phyloP scores from a whole-genome alignment of 306 rosid species.

The Prunus mira region DNA sequence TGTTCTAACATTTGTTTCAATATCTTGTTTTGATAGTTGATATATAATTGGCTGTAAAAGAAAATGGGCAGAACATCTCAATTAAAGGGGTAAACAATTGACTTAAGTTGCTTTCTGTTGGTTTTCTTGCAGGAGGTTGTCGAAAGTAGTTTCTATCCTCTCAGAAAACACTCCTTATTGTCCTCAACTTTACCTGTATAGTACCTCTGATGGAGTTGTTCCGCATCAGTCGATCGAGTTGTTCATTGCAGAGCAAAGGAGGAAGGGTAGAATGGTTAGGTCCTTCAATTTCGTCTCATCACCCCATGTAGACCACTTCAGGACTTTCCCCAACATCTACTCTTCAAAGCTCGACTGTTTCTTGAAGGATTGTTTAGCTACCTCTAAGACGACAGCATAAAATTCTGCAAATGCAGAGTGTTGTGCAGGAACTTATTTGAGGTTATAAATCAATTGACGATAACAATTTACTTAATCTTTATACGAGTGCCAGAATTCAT shows the following conservation, averaged over 20 bases:
- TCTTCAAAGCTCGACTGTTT: constrained; percentile 50
- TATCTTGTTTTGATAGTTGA: background rate
- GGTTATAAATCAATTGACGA: background rate
- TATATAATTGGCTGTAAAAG: background rate
- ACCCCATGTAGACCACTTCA: constrained; percentile 88
- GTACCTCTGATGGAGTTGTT: constrained; percentile 77
- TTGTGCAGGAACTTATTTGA: background rate
- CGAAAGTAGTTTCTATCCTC: constrained; percentile 46
- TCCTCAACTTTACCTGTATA: constrained; percentile 90
- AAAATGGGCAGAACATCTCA: background rate
- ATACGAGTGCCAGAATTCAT: background rate
- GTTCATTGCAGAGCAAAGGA: constrained; percentile 67
- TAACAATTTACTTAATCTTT: background rate
- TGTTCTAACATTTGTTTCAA: background rate
- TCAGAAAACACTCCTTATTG: constrained; percentile 46
- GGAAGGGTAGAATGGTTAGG: constrained; percentile 51
- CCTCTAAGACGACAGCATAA: constrained; percentile 1
- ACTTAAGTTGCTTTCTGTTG: background rate
- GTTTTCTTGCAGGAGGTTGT: constrained; percentile 63
- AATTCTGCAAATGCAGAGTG: constrained; percentile 13
- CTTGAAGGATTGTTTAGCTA: constrained; percentile 48
- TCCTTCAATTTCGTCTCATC: constrained; percentile 66
- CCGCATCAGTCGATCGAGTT: constrained; percentile 62
- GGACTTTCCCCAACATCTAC: constrained; percentile 64
- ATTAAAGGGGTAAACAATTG: background rate